Base-by-base conservation (phyloP, 2,329 filamentous ascomycete species). In the Cladosporium velox region DNA sequence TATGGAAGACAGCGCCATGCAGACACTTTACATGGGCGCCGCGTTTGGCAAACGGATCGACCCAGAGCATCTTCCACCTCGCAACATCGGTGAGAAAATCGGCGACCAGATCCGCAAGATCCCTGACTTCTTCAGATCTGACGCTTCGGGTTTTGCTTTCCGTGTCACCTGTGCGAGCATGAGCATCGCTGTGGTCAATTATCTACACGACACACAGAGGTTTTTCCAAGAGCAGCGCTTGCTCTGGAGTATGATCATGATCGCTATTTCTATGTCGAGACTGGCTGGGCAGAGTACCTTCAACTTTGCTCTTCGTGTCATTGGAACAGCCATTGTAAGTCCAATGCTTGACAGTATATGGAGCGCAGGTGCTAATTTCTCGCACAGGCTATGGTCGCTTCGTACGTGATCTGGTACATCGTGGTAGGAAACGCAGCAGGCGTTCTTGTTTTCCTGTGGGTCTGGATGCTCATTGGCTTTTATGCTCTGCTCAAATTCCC, bases 211-310 rank as follows among this genome's bases (percentile, higher is more conserved):
- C 32, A 88, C 89, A 0, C 86, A 91, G 68, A 69, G 69, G 0
- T 93, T 91, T 74, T 93, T 92, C 73, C 81, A 87, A 14, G 78
- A 86, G 66, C 88, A 93, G 72, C 82, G 91, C 18, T 78, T 92
- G 1, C 85, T 93, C 1, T 93, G 91, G 91, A 89, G 89, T 2
- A 86, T 92, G 84, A 90, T 93, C 69, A 91, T 93, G 79, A 77
- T 78, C 1, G 86, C 89, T 3, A 87, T 92, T 26, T 86, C 85
- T 65, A 91, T 91, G 89, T 87, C 85, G 1, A 83, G 86, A 18
- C 87, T 86, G 0, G 86, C 89, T 0, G 91, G 90, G 0, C 88
- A 91, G 70, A 89, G 87, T 21, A 84, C 91, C n/a, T 91, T 90
- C 72, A 89, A 88, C 49, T 75, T 90, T 4, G 4, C 80, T 90